Evolutionary conservation across 179 eudicot species (phyloP).

Genomic region (Kewa caespitosa): DNA sequence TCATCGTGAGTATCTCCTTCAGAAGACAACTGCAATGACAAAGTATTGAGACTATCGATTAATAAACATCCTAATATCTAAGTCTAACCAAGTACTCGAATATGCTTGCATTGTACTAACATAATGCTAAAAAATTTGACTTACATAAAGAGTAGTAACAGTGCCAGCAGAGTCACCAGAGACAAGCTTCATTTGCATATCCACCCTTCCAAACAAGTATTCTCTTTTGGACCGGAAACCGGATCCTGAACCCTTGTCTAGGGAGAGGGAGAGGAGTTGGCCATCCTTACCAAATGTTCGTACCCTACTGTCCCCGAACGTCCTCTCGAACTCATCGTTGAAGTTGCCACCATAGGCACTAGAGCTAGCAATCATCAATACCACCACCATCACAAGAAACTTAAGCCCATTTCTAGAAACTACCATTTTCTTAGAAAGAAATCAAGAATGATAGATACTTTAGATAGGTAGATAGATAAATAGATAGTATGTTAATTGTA

Average conservation of each 20-base stretch:
- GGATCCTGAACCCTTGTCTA: slow-evolving; percentile 35
- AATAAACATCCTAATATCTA: no score
- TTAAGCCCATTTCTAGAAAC: background rate
- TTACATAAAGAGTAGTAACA: slow-evolving; percentile 36
- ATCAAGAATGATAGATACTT: background rate
- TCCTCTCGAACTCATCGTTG: slow-evolving; percentile 9
- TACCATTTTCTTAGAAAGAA: background rate
- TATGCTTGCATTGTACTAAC: no score
- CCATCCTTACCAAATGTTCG: slow-evolving; percentile 9
- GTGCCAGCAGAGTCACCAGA: slow-evolving; percentile 40
- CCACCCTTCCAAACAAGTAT: slow-evolving; percentile 36
- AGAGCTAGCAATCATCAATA: background rate
- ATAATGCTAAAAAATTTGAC: no score
- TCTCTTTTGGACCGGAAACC: slow-evolving; percentile 32
- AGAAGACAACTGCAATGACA: slow-evolving; percentile 29
- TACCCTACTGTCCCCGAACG: slow-evolving; percentile 14
- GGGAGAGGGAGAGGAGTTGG: slow-evolving; percentile 27
- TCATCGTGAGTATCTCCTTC: slow-evolving; percentile 35
- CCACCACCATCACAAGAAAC: background rate
- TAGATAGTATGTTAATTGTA: no score
- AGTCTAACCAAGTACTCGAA: no score
- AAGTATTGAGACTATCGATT: no score
- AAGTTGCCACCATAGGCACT: slow-evolving; percentile 15
- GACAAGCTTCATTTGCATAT: slow-evolving; percentile 33
- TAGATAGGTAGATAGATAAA: background rate